phyloP scores from a whole-genome alignment of 1,284 basidiomycete genomes.

The Cryptococcus depauperatus region DNA sequence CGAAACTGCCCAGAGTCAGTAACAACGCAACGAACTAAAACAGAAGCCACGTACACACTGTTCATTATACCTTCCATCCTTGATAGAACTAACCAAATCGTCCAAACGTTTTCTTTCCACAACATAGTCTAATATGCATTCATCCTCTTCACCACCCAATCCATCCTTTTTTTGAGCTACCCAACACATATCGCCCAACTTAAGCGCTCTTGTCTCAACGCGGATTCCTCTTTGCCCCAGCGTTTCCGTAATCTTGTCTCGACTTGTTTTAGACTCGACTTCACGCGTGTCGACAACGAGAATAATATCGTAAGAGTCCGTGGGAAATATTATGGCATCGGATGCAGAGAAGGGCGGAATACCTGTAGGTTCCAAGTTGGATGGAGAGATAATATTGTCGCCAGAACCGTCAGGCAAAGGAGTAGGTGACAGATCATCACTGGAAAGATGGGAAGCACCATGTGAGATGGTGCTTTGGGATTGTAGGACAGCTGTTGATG shows the following conservation, averaged over 20 bases:
- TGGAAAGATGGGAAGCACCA: conserved; percentile 24
- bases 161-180: conserved; percentile 46
- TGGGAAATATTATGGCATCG: conserved; percentile 44
- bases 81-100: conserved; percentile 50
- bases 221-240: conserved; percentile 42
- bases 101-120: conserved; percentile 53
- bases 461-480: conserved; percentile 3
- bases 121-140: conserved; percentile 52
- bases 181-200: conserved; percentile 54
- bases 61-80: conserved; percentile 51
- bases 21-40: too few species aligned
- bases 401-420: conserved; percentile 12
- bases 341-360: conserved; percentile 28
- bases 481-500: background rate
- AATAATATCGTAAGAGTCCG: conserved; percentile 49
- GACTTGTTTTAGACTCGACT: conserved; percentile 41
- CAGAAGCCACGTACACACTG: conserved; percentile 49
- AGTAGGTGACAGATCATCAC: conserved; percentile 22
- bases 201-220: conserved; percentile 48
- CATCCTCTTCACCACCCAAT: conserved; percentile 39
- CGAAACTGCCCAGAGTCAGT: conserved; percentile 42
- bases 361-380: background rate
- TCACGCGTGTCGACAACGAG: conserved; percentile 53
- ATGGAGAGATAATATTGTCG: conserved; percentile 5
- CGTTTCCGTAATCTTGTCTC: conserved; percentile 40